Base-by-base conservation (phyloP, 192 early-diverging fungal species). In the Coemansia sp. region DNA sequence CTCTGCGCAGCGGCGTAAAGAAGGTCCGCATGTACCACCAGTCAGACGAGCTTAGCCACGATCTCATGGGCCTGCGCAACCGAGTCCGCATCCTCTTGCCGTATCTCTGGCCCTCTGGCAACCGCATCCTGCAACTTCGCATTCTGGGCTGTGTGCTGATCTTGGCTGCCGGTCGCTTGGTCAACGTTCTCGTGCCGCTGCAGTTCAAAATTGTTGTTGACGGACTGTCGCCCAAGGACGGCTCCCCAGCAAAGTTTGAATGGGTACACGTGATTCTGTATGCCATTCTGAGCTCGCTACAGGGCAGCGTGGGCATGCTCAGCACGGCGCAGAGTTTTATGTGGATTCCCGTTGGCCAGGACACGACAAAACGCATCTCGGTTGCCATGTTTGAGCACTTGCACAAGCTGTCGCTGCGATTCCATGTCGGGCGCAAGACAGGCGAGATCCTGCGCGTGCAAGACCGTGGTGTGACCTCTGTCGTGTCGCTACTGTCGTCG, bases 291-390 rank as follows among this genome's bases (percentile, higher is more conserved):
- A 66, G 67, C 26, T 39, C 77, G 15, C 34, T 83, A 64, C 82
- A 83, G 53, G 77, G 91, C 5, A 83, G 72, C 53, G 85, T 84
- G 9, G 89, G 91, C 29, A 63, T 92, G 6, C 66, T 98, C 26
- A 88, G 88, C 50, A 87, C 89, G 3, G 37, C 86, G n/a, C 92
- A 95, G 72, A 87, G 84, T 72, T 90, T 86, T 63, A 69, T 89
- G 3, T 99, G 97, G 97, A 89, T 97, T 44, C 95, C 95, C 2
- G 88, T 99, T 8, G 87, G 89, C 14, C 94, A 98, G 74, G 91
- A 88, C 70, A 97, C 93, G 11, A 95, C 92, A 14, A 87, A 93
- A 43, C 86, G 93, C 50, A 84, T 99, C n/a, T 92, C 93, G 12
- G 84, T 98, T 9, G 83, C 82, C 18, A 93, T 96, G 85, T 92